Evolutionary conservation across 352 stramenopile species (phyloP), one percentile per base, ranked within the genome.

Genomic region (Globisporangium uncinulatum): DNA sequence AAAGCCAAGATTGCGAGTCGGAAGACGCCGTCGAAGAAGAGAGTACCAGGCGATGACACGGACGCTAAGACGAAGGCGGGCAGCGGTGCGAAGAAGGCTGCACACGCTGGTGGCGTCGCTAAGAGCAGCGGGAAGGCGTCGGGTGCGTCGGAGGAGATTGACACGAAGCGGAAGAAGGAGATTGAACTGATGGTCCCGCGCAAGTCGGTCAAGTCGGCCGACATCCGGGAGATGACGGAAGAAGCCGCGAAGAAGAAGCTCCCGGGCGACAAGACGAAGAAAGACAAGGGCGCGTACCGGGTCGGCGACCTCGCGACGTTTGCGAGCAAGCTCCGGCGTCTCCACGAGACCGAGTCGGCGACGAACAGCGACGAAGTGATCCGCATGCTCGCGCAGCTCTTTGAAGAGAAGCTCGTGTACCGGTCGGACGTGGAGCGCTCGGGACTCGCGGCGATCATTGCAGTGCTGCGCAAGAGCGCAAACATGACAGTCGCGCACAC

Each of bases 281-380:
- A 70, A 29, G 77, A 91, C 61, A 89, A 87, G 65, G 66, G 63
- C 13, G 67, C 74, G 17, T 89, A 89, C 74, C 79, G 77, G 48
- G 77, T 87, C 4, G 79, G 79, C 19, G 83, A 87, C 46, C 57
- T 90, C 9, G 52, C 56, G 0, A 51, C 65, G 6, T 89, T 86
- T 55, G 76, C 74, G 7, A 85, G 56, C 31, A 87, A 86, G 51
- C 79, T 94, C 62, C 67, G 73, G 24, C 75, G 73, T 6, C 63
- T 89, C 7, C 63, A 83, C 13, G 65, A 66, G 19, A 83, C 86
- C 47, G 84, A 92, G 36, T 91, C 84, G 29, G 74, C 79, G 8
- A 84, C 86, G 60, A 88, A 86, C 61, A 89, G 87, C 32, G 78
- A 89, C 36, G 77, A 85, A 59, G 43, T 89, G 46, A 79, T 92